Base-by-base conservation (phyloP, 768 basidiomycete species). In the Rhizopogon rudus region DNA sequence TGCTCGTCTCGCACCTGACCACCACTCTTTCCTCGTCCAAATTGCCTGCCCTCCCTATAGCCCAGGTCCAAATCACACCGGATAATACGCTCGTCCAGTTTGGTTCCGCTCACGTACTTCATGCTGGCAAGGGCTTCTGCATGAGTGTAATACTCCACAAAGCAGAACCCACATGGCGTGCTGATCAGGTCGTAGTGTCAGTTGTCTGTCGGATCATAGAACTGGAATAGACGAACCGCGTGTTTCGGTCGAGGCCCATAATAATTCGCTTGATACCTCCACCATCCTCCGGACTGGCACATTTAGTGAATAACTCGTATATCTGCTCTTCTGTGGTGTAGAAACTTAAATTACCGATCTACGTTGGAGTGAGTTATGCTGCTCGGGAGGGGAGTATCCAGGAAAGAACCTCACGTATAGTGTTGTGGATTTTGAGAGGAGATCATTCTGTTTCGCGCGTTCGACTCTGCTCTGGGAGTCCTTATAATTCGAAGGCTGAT, bases 1-100 rank as follows among this genome's bases (percentile, higher is more conserved):
- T 97, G 97, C 67, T 99, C 97, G 66, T 99, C 97, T 61, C 96
- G 81, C 51, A 95, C 83, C 77, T 97, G 95, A 3, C 97, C 97
- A 33, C 97, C 97, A 60, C 92, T 95, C 72, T 95, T 98, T 28
- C 97, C 97, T 57, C 97, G 78, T 31, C 97, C 97, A 59, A 98
- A 99, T 71, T 99, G 97, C 58, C 97, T 78, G 13, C 96, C 96
- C 66, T 99, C 97, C 66, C 86, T 86, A 73, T 98, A 99, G 6
- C 97, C 97, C 28, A 94, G 78, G 75, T 99, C 97, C 65, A 99
- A 76, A 75, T 99, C 97, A 66, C 95, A 98, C 45, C 97, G 89
- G 59, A 99, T 96, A 63, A 99, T 92, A 35, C 97, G 89, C 73
- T 99, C 97, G 71, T 99, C 97, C 20, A 99, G 84, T 75, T 98